Base-by-base conservation (phyloP, 2,329 filamentous ascomycete genomes). In the Diplodia scrobiculata region DNA sequence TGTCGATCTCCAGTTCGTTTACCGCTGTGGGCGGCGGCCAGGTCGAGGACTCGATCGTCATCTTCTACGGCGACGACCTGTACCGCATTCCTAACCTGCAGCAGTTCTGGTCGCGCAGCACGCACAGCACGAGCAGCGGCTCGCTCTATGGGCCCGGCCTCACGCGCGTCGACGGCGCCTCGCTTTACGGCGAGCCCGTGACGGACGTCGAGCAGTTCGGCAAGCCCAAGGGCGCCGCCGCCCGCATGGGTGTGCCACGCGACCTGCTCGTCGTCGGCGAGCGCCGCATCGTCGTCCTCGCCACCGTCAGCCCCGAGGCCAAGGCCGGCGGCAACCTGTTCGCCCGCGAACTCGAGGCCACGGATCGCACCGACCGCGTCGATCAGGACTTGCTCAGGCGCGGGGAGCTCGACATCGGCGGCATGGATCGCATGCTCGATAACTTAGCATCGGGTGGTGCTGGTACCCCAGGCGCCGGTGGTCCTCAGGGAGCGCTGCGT, bases 361-460 rank as follows among this genome's bases (percentile, higher is more conserved):
- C 74, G n/a, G 71, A 75, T 32, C 70, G 72, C 25, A 70, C 68
- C 14, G 71, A 70, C 47, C 69, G 68, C 38, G 69, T 71, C n/a
- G 81, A 83, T 65, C 79, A 80, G 70, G 73, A 75, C 1, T 73
- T 83, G 65, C 75, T 83, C 9, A 74, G 77, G 50, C 73, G 74
- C 11, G 79, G 80, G 21, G 79, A 80, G 66, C 77, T 83, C 9
- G 81, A 82, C 68, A 70, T 83, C 17, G 79, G 79, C 36, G 81
- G 81, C 9, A 79, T 83, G 76, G 79, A 82, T 66, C 74, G 80
- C 58, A 70, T 83, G 69, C 76, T 84, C 1, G 75, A 77, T 3
- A 70, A 70, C 36, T 76, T 77, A 73, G 74, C 69, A 19, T 29
- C 51, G 41, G 54, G 41, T 5, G 36, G 48, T 5, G 48, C 55